Percentiles rank a stretch among this genome's conserved stretches.
phyloP scores from a whole-genome alignment of 768 basidiomycete genomes.

The Hericium erinaceus region DNA sequence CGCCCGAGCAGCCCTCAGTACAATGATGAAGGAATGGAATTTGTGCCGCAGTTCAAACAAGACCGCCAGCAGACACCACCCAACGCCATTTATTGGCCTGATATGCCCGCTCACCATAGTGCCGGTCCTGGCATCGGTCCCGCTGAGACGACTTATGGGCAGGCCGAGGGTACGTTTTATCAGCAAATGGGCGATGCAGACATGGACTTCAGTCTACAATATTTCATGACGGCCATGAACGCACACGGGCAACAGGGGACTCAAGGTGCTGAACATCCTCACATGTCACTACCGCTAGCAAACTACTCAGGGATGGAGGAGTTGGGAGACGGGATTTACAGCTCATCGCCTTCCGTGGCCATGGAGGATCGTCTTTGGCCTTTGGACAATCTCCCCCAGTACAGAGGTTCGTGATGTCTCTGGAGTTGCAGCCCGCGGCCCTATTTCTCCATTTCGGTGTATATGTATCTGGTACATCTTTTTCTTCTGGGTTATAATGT shows the following conservation, averaged over 20 bases:
- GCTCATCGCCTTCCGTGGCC: neutral
- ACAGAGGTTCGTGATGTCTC: neutral
- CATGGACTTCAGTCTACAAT: constrained; percentile 40
- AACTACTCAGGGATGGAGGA: too few relatives aligned
- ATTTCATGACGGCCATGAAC: constrained; percentile 22
- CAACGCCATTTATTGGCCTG: constrained; percentile 35
- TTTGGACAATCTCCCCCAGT: neutral
- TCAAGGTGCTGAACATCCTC: neutral
- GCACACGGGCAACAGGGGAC: neutral
- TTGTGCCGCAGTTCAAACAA: constrained; percentile 16
- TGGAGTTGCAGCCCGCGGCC: too few relatives aligned
- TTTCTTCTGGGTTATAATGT: too few relatives aligned
- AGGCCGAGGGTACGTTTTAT: constrained; percentile 6
- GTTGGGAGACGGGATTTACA: too few relatives aligned
- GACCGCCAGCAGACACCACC: constrained; percentile 22
- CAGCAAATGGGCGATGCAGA: constrained; percentile 21
- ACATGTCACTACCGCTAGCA: too few relatives aligned
- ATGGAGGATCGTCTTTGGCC: neutral
- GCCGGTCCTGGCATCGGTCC: constrained; percentile 5
- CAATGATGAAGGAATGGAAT: constrained; percentile 8
- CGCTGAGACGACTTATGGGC: neutral
- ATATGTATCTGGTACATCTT: too few relatives aligned
- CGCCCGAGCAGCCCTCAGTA: constrained; percentile 11
- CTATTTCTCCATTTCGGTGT: too few relatives aligned
- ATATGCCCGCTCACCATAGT: constrained; percentile 18